Percentiles rank a stretch among this genome's conserved stretches.
Conservation (phyloP, 75 land plant genomes). For the Larix kaempferi region DNA sequence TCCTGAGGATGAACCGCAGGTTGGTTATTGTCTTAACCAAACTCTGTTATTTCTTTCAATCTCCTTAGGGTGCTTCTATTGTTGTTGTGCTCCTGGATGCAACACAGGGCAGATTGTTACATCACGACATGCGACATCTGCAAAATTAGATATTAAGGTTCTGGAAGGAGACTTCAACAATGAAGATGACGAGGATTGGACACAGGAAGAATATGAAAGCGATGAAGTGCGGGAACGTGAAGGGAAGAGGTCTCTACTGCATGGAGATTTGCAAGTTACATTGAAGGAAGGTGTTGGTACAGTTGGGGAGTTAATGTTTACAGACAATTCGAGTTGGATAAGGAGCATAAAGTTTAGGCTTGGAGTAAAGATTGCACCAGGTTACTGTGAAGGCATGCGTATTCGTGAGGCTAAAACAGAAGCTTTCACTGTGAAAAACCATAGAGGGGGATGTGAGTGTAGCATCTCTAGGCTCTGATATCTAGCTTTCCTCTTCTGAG, state of each 20-base stretch:
- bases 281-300: conserved; percentile 95
- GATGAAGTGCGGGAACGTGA: conserved; percentile 87
- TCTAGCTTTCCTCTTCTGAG: background rate
- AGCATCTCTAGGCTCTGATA: background rate
- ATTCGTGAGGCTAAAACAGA: conserved; percentile 93
- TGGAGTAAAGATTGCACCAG: conserved; percentile 73
- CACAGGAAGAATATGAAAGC: conserved; percentile 82
- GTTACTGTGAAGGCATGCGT: conserved; percentile 71
- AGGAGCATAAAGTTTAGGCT: conserved; percentile 93
- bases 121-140: conserved; percentile 68
- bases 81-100: conserved; percentile 79
- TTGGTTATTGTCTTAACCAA: too few relatives aligned
- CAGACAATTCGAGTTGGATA: conserved; percentile 98
- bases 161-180: conserved; percentile 93
- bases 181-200: conserved; percentile 86
- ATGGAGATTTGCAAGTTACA: conserved; percentile 71
- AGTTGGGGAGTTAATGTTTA: conserved; percentile 85
- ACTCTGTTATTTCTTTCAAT: too few relatives aligned
- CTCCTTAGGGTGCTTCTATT: conserved; percentile 68
- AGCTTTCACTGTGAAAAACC: conserved; percentile 96
- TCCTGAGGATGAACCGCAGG: too few relatives aligned
- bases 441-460: conserved; percentile 88
- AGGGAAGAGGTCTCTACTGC: conserved; percentile 88
- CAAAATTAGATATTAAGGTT: conserved; percentile 76
- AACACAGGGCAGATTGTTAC: conserved; percentile 66